These are phyloP conservation scores for Amoebophrya sp. DNA, from an alignment of 169 alveolate genomes.

Conservation along the genomic window DNA sequence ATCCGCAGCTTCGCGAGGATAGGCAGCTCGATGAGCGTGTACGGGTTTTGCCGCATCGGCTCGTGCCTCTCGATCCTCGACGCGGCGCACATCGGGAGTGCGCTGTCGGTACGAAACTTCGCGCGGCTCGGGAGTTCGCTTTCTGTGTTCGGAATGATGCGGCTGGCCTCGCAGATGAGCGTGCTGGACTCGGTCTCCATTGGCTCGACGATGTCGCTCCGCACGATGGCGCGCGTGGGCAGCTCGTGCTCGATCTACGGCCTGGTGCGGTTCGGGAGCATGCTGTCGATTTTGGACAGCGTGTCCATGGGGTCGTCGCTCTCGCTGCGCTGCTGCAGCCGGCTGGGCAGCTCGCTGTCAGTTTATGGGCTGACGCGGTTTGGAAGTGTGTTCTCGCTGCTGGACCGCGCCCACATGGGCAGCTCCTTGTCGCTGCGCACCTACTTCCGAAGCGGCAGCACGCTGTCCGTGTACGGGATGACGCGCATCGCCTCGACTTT, in stretches of 20 bases:
- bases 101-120: neutral
- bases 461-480: neutral
- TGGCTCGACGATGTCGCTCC: neutral
- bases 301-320: neutral
- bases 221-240: neutral
- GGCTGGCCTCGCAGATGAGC: too few relatives aligned
- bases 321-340: neutral
- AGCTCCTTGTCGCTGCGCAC: neutral
- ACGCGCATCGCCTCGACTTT: neutral
- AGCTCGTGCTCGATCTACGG: neutral
- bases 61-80: too few relatives aligned
- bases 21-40: too few relatives aligned
- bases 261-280: neutral
- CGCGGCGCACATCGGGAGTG: too few relatives aligned
- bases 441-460: neutral
- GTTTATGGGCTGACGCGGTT: neutral
- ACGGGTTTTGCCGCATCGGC: too few relatives aligned
- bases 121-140: neutral
- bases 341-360: constrained; percentile 2
- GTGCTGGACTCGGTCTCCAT: too few relatives aligned
- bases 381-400: neutral
- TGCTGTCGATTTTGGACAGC: neutral
- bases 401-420: neutral
- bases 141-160: neutral
- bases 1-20: too few relatives aligned